These are phyloP conservation scores for Ambrosia artemisiifolia DNA, from an alignment of 129 eudicot species.

Conservation along the genomic window DNA sequence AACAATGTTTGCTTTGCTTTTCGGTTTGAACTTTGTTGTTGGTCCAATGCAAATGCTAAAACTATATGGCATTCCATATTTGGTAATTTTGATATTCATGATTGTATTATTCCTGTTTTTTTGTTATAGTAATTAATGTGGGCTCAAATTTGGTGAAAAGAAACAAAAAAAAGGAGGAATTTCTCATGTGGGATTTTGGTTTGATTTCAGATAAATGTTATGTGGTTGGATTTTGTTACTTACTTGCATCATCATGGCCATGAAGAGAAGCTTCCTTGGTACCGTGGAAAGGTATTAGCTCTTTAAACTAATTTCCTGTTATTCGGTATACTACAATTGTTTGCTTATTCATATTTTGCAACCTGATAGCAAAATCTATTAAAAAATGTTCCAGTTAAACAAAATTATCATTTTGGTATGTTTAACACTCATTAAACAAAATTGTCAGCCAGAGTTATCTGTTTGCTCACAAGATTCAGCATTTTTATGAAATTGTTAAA, in stretches of 20 bases:
- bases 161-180: not conserved
- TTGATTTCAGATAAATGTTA: slow-evolving; percentile 48
- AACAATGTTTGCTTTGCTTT: slow-evolving; percentile 44
- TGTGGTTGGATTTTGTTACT: slow-evolving; percentile 66
- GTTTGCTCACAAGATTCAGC: not conserved
- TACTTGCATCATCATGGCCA: slow-evolving; percentile 75
- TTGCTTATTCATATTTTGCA: not conserved
- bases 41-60: slow-evolving; percentile 53
- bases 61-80: slow-evolving; percentile 57
- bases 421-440: too few relatives aligned
- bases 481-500: not conserved
- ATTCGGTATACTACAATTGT: not conserved
- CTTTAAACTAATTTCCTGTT: not conserved
- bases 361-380: not conserved
- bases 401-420: too few relatives aligned
- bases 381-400: not conserved
- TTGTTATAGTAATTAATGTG: not conserved
- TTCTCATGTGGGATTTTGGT: slow-evolving; percentile 25
- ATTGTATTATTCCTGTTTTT: not conserved
- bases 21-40: slow-evolving; percentile 42
- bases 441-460: not conserved
- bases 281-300: slow-evolving; percentile 62
- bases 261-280: slow-evolving; percentile 68
- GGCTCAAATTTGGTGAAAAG: not conserved
- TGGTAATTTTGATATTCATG: slow-evolving; percentile 34